These are phyloP conservation scores for Blastocystis hominis DNA, from an alignment of 352 stramenopile species.

Conservation along the genomic window DNA sequence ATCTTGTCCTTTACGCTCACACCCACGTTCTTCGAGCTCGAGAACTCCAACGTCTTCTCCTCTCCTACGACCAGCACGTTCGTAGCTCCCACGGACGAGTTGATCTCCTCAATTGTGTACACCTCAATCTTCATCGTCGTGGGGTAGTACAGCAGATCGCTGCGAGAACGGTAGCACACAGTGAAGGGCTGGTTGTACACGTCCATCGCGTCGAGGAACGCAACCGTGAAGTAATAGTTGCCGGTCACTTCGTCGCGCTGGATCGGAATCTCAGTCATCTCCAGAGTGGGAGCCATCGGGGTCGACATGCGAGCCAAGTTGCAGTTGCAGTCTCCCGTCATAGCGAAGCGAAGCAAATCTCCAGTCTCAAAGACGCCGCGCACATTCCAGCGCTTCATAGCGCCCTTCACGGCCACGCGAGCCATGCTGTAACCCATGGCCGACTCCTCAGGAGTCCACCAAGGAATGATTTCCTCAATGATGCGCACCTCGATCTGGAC, in stretches of 20 bases:
- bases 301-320: conserved; percentile 7
- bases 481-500: background rate
- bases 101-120: conserved; percentile 34
- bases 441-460: conserved; percentile 34
- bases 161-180: conserved; percentile 42
- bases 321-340: background rate
- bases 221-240: conserved; percentile 47
- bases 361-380: background rate
- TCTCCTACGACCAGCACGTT: background rate
- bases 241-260: background rate
- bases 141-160: conserved; percentile 46
- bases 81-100: background rate
- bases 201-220: background rate
- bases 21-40: conserved; percentile 27
- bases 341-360: conserved; percentile 43
- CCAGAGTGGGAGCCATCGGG: background rate
- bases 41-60: background rate
- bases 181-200: background rate
- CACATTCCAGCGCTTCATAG: conserved; percentile 51
- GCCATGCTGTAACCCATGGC: conserved; percentile 7
- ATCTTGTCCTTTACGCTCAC: background rate
- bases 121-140: conserved; percentile 34
- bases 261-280: conserved; percentile 15
- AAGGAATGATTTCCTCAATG: conserved; percentile 46
- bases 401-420: conserved; percentile 19